phyloP scores from a whole-genome alignment of 352 stramenopile species.

The Aphanomyces stellatus region DNA sequence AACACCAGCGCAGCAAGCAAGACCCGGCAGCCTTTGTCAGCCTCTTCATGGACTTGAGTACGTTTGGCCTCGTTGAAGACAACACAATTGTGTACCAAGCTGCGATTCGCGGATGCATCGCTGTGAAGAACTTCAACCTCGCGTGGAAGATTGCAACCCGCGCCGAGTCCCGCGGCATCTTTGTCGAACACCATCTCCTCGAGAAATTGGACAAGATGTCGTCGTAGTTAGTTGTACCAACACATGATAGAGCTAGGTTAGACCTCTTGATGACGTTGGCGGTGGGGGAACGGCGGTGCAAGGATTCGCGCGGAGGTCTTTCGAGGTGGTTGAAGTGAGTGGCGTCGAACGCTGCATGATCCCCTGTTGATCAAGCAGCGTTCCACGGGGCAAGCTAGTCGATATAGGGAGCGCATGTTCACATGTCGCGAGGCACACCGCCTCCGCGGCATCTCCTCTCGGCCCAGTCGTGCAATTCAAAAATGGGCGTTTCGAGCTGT shows the following conservation, averaged over 20 bases:
- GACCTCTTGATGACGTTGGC: too few relatives aligned
- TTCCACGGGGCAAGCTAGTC: too few relatives aligned
- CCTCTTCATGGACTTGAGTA: neutral
- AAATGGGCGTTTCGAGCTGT: too few relatives aligned
- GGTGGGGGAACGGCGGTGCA: too few relatives aligned
- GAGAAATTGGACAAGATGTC: neutral
- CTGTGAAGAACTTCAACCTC: neutral
- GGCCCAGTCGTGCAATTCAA: too few relatives aligned
- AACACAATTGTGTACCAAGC: conserved; percentile 18
- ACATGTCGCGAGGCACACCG: neutral
- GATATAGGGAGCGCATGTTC: neutral
- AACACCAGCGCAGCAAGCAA: neutral
- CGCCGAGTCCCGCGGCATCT: neutral
- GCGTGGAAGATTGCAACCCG: neutral
- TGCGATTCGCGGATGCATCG: conserved; percentile 8
- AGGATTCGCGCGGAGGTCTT: too few relatives aligned
- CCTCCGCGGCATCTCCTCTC: neutral
- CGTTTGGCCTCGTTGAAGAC: conserved; percentile 7
- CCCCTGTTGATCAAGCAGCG: too few relatives aligned
- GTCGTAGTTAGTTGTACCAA: too few relatives aligned
- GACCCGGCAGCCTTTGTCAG: conserved; percentile 5
- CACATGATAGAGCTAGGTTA: neutral
- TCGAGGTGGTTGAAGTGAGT: too few relatives aligned
- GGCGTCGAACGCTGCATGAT: too few relatives aligned
- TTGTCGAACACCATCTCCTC: conserved; percentile 2